Percentiles rank a stretch among this genome's conserved stretches.
phyloP scores from a whole-genome alignment of 192 early-diverging fungal species.

The Coemansia sp. region DNA sequence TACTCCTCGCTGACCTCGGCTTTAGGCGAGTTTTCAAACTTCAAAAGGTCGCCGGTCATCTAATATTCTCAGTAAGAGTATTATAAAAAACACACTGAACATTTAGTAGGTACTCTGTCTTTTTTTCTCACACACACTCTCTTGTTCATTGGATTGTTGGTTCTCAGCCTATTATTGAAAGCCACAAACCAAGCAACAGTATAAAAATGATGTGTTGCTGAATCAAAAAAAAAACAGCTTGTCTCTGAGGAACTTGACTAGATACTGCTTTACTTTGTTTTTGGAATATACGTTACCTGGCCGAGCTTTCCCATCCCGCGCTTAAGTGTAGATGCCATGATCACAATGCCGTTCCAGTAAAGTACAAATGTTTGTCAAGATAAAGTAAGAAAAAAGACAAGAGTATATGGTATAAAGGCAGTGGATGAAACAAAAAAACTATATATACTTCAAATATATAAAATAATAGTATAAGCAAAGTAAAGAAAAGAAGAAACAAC shows the following conservation, averaged over 20 bases:
- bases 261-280: not conserved
- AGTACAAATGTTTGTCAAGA: not conserved
- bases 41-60: slow-evolving; percentile 82
- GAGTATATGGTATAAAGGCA: not conserved
- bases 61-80: slow-evolving; percentile 15
- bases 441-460: slow-evolving; percentile 1
- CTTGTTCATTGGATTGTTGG: not conserved
- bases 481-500: not conserved
- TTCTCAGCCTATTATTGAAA: not conserved
- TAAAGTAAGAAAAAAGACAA: slow-evolving; percentile 2
- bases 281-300: slow-evolving; percentile 50
- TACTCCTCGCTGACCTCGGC: slow-evolving; percentile 83
- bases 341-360: not conserved
- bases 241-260: no score
- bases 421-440: not conserved
- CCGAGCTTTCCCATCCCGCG: slow-evolving; percentile 69
- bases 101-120: no score
- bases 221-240: no score
- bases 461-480: not conserved
- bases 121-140: no score
- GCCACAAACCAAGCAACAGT: not conserved
- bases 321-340: slow-evolving; percentile 53
- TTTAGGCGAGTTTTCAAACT: slow-evolving; percentile 57
- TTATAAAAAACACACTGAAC: no score
- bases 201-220: no score